Percentiles rank a stretch among this genome's conserved stretches.
Evolutionary conservation across 257 asterid genomes (phyloP).

Genomic region (Lantana camara): DNA sequence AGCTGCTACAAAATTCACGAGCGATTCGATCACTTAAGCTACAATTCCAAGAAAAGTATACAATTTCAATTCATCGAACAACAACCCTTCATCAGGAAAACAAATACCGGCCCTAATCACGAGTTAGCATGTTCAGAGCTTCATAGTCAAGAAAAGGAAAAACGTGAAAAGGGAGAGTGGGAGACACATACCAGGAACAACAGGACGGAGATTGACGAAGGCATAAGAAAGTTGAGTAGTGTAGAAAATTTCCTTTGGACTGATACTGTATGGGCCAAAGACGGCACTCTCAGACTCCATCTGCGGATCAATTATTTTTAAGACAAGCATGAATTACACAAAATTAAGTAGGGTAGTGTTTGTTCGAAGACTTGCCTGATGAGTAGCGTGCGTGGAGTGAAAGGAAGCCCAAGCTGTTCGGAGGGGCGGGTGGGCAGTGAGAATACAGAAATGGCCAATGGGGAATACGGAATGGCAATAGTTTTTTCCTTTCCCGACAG

Average conservation of each 20-base stretch:
- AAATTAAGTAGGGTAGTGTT: too few relatives aligned
- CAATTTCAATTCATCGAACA: too few relatives aligned
- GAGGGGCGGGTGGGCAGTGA: constrained; percentile 12
- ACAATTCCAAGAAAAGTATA: too few relatives aligned
- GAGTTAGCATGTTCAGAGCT: not conserved
- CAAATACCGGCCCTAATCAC: too few relatives aligned
- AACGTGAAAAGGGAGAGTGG: not conserved
- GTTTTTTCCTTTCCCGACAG: too few relatives aligned
- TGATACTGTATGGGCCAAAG: constrained; percentile 78
- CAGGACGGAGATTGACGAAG: constrained; percentile 84
- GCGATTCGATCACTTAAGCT: too few relatives aligned
- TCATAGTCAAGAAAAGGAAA: too few relatives aligned
- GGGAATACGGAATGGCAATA: too few relatives aligned
- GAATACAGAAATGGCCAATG: constrained; percentile 25
- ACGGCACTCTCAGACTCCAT: constrained; percentile 57
- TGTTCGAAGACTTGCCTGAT: constrained; percentile 26
- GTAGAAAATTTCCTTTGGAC: constrained; percentile 67
- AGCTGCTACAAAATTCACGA: too few relatives aligned
- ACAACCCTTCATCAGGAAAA: too few relatives aligned
- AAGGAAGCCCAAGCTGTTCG: constrained; percentile 29
- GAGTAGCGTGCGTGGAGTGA: constrained; percentile 19
- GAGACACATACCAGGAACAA: constrained; percentile 66
- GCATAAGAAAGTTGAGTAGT: constrained; percentile 74
- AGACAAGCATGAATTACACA: not conserved
- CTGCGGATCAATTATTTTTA: constrained; percentile 33